Evolutionary conservation across 192 early-diverging fungal species (phyloP).

Genomic region (Funneliformis geosporum): DNA sequence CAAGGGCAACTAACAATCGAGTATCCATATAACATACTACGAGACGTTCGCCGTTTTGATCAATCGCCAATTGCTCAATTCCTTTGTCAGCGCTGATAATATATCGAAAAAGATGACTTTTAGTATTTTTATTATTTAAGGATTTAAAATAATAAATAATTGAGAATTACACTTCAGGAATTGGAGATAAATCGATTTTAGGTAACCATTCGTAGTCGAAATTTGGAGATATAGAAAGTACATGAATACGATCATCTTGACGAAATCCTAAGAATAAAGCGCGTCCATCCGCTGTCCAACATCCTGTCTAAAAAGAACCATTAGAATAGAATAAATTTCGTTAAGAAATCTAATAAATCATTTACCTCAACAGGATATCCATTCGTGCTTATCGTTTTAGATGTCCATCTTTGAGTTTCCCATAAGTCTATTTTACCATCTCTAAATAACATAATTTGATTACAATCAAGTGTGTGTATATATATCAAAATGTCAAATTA

Average conservation of each 20-base stretch:
- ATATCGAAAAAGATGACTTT: background rate
- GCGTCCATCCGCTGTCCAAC: slow-evolving; percentile 21
- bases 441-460: background rate
- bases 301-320: slow-evolving; percentile 7
- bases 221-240: slow-evolving; percentile 15
- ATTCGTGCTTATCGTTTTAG: background rate
- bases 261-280: background rate
- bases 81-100: background rate
- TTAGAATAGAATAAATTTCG: too few species aligned
- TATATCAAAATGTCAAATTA: background rate
- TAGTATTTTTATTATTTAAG: background rate
- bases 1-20: background rate
- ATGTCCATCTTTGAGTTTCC: slow-evolving; percentile 30
- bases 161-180: slow-evolving; percentile 8
- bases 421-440: slow-evolving; percentile 19
- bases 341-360: background rate
- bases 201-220: slow-evolving; percentile 22
- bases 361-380: background rate
- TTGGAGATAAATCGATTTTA: background rate
- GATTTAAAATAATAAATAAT: background rate
- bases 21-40: slow-evolving; percentile 11
- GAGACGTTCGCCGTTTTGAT: slow-evolving; percentile 25
- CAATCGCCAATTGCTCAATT: slow-evolving; percentile 8
- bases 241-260: background rate
- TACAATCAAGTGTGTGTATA: background rate